These are phyloP conservation scores for Fusarium gaditjirri DNA, from an alignment of 2,329 filamentous ascomycete genomes.

Conservation along the genomic window DNA sequence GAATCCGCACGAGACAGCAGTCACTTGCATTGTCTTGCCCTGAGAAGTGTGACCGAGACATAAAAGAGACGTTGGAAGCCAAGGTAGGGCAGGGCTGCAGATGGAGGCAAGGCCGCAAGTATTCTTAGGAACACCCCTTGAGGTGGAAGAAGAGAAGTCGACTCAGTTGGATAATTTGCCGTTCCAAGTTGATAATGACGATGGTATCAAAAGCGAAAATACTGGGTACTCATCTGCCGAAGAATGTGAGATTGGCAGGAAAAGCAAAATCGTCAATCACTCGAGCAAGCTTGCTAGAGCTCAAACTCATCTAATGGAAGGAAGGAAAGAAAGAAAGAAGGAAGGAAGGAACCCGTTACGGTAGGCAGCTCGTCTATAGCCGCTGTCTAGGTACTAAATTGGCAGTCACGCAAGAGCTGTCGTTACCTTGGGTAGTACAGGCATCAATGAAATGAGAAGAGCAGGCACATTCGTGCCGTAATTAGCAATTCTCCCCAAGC, in stretches of 20 bases:
- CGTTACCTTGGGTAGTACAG: not conserved
- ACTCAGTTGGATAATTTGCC: not conserved
- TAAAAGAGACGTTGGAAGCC: constrained; percentile 25
- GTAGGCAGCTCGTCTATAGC: constrained; percentile 1
- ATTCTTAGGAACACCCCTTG: constrained; percentile 10
- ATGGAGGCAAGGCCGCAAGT: not conserved
- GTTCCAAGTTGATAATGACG: constrained; percentile 5
- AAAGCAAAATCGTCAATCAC: not conserved
- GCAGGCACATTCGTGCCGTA: not conserved
- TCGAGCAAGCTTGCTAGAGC: not conserved
- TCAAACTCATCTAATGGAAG: not conserved
- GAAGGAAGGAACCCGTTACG: not conserved
- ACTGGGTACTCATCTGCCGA: not conserved
- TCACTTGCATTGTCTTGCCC: constrained; percentile 37
- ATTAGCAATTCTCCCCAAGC: not conserved
- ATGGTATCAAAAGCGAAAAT: not conserved
- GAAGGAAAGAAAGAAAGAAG: not conserved
- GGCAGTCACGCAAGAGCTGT: constrained; percentile 5
- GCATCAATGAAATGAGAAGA: not conserved
- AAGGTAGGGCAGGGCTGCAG: constrained; percentile 31
- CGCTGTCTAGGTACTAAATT: not conserved
- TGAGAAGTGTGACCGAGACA: constrained; percentile 26
- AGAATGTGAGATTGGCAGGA: not conserved
- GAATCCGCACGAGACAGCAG: constrained; percentile 22
- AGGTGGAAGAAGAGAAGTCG: not conserved